Evolutionary conservation across 345 rosid species (phyloP).

Genomic region (Lumnitzera littorea): DNA sequence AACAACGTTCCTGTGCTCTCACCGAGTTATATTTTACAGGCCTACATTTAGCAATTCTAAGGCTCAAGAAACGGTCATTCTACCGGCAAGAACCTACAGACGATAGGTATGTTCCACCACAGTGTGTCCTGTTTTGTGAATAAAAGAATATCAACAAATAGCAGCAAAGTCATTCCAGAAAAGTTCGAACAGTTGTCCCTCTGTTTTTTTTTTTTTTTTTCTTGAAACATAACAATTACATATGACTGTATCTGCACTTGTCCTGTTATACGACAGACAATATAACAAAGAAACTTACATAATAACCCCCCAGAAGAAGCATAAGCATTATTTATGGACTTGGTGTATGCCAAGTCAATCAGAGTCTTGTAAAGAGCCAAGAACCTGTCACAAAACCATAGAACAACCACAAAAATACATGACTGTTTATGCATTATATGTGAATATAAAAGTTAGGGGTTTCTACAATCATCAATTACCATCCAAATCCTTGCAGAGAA

Average conservation of each 20-base stretch:
- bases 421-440: background rate
- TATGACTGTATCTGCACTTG: background rate
- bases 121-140: no score
- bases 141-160: no score
- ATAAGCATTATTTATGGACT: constrained; percentile 43
- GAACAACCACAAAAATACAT: background rate
- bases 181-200: no score
- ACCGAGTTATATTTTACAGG: no score
- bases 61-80: no score
- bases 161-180: no score
- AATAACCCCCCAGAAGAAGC: constrained; percentile 62
- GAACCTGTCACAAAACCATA: constrained; percentile 26
- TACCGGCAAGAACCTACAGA: no score
- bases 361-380: constrained; percentile 38
- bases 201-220: no score
- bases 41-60: no score
- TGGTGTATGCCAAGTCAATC: constrained; percentile 20
- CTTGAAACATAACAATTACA: background rate
- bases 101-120: no score
- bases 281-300: constrained; percentile 26
- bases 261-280: background rate
- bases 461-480: constrained; percentile 21
- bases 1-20: no score
- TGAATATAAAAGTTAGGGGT: background rate
- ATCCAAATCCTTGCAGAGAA: constrained; percentile 56